Base-by-base conservation (phyloP, 106 monocot species). In the Dendrobium catenatum region DNA sequence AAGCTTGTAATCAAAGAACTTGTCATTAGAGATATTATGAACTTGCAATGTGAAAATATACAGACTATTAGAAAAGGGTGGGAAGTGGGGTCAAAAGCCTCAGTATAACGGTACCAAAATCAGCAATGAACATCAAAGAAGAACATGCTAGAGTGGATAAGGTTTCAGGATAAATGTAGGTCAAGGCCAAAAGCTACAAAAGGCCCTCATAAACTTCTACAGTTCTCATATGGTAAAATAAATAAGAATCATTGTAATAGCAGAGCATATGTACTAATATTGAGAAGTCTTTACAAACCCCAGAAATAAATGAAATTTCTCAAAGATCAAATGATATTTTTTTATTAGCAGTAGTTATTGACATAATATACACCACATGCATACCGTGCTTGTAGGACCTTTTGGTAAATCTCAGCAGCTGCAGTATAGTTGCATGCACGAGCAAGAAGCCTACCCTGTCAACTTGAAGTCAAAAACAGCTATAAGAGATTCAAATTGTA, bases 361-460 rank as follows among this genome's bases (percentile, higher is more conserved):
- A 41, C 72, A 18, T 73, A 42, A 17, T 73, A 73, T 42, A 42
- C 42, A 74, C 67, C 19, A 78, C 44, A 27, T 16, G 42, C 83
- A 76, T 89, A 98, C 98, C 98, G 89, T 82, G 85, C 82, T 83
- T 88, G 64, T 43, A 99, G 84, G 42, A 91, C 80, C 86, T 89
- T 95, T 78, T 90, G 83, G n/a, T 90, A 99, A 73, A 89, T 75
- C 81, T 93, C 91, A n/a, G 93, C 86, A 77, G 95, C 98, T 77
- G 89, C 85, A 81, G 83, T 72, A 88, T 87, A 93, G 68, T 95
- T 91, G 83, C 91, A 83, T 83, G 91, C 83, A 88, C 89, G 88
- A 85, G 89, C 88, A 87, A 95, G 95, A 90, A 99, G 98, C 84
- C 93, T 91, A 40, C 98, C 98, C 98, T 99, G 95, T 95, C 98